Evolutionary conservation across 495 filamentous ascomycete genomes (phyloP), one percentile per base, ranked within the genome.

Genomic region (Chaetomium tenue): DNA sequence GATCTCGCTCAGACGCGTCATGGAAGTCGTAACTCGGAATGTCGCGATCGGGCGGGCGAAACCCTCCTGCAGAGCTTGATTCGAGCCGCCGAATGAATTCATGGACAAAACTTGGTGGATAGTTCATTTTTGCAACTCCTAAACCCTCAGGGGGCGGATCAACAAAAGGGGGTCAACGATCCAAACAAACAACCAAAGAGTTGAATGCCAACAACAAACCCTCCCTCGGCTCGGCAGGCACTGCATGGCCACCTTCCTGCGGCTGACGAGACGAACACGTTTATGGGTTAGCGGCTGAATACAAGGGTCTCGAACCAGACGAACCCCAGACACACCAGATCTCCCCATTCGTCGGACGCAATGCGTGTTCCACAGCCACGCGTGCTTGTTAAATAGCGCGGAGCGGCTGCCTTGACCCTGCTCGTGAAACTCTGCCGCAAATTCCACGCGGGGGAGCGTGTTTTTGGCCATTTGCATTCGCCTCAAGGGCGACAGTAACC

Each of bases 1-100:
- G 64, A 16, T 75, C 72, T 3, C 66, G 74, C 8, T 77, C 70
- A 37, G 63, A 63, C 58, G 68, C 59, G 64, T 75, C 66, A 46
- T 58, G 23, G 26, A 66, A 46, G 42, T 69, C 30, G 61, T 61
- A 72, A 3, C 44, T 7, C 5, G 71, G 72, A 0, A 73, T 37
- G 37, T 71, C 69, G 40, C 25, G 25, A 37, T 47, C 57, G 22
- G 54, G 5, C 3, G 40, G 18, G 23, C 52, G 67, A 30, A 44
- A 28, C 3, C 26, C 0, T 39, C 47, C 47, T 8, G 23, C 26
- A 5, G 65, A 63, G 3, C n/a, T 8, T 15, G 33, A 25, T 48
- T 69, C 60, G 16, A 75, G 39, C 7, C 68, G 65, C 13, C 39
- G 50, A 53, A 75, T 25, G 37, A 73, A 70, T 2, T 73, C 66